Base-by-base conservation (phyloP, 441 rosid genomes). In the California macrophylla region DNA sequence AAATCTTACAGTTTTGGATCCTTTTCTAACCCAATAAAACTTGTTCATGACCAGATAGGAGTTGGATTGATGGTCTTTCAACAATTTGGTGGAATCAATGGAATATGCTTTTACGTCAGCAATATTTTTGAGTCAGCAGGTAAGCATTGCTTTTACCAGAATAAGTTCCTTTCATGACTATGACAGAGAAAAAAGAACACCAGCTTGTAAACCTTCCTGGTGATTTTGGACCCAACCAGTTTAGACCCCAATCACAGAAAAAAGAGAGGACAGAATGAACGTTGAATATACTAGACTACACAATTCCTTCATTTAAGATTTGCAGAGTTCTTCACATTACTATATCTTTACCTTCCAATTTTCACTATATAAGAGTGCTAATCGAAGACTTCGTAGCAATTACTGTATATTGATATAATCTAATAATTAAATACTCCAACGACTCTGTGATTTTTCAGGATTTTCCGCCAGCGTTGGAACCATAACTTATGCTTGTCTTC, bases 61-160 rank as follows among this genome's bases (percentile, higher is more conserved):
- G 83, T 81, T 65, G 89, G 85, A 68, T 45, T 85, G 68, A 82
- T 85, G 89, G 68, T 70, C 65, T 70, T 79, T 63, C 84, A 81
- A n/a, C 87, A 85, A 68, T 78, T 79, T 24, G 73, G 70, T 18
- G 89, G 87, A 16, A 70, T 79, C 47, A 79, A 71, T 12, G 87
- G 85, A 52, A 64, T 77, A 45, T 66, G 74, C 42, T 83, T 72
- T 70, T 85, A 83, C 42, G 77, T 81, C 7, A 63, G 74, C 73
- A 47, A 78, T 42, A 79, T 84, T 64, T 83, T 85, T 69, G 70
- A 34, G 15, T 69, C 83, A 47, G 83, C 86, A 52, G 84, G 88
- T 82, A 71, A 71, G 34, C 66, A 32, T 70, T 29, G 4, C 64
- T 64, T 30, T 56, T 56, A 18, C 15, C 1, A 10, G 28, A 8